Percentiles rank a stretch among this genome's conserved stretches.
These are phyloP conservation scores for Suhomyces kilbournensis DNA, from an alignment of 805 yeast genomes.

Conservation along the genomic window DNA sequence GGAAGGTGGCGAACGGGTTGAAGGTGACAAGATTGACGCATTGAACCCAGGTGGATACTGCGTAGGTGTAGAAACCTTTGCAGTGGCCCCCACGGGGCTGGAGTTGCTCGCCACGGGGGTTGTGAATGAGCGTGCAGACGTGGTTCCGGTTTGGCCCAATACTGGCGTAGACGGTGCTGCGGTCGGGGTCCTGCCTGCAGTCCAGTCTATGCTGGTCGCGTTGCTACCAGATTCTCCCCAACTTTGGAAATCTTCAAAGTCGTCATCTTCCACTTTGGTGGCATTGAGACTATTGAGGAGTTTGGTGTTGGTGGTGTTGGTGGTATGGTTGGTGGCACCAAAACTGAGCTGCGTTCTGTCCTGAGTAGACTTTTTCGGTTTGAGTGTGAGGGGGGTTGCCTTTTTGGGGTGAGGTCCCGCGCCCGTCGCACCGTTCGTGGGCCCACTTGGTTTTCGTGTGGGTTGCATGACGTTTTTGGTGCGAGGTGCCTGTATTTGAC, in stretches of 20 bases:
- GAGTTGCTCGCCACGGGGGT: not conserved
- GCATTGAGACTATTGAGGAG: conserved; percentile 25
- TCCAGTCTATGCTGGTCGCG: conserved; percentile 14
- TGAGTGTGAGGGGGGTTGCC: conserved; percentile 3
- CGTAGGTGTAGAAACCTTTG: conserved; percentile 1
- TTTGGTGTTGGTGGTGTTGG: conserved; percentile 12
- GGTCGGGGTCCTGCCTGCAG: conserved; percentile 4
- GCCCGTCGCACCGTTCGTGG: not conserved
- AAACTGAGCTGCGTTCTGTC: conserved; percentile 13
- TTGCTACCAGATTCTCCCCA: not conserved
- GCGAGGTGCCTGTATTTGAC: conserved; percentile 20
- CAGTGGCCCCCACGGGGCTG: not conserved
- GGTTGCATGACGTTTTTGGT: conserved; percentile 22
- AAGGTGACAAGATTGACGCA: conserved; percentile 26
- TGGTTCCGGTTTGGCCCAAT: not conserved
- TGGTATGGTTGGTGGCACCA: conserved; percentile 21
- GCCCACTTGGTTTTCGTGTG: conserved; percentile 2
- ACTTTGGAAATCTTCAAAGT: conserved; percentile 26
- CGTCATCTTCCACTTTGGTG: conserved; percentile 22
- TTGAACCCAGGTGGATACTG: conserved; percentile 34
- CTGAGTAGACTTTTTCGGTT: conserved; percentile 9
- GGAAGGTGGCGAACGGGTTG: conserved; percentile 6
- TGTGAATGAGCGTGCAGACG: not conserved
- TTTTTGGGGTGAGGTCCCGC: not conserved
- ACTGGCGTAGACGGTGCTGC: conserved; percentile 2